A percentile compares a stretch with the other conserved stretches of the same genome.
phyloP scores from a whole-genome alignment of 495 filamentous ascomycete species.

The Lindgomyces ingoldianus region DNA sequence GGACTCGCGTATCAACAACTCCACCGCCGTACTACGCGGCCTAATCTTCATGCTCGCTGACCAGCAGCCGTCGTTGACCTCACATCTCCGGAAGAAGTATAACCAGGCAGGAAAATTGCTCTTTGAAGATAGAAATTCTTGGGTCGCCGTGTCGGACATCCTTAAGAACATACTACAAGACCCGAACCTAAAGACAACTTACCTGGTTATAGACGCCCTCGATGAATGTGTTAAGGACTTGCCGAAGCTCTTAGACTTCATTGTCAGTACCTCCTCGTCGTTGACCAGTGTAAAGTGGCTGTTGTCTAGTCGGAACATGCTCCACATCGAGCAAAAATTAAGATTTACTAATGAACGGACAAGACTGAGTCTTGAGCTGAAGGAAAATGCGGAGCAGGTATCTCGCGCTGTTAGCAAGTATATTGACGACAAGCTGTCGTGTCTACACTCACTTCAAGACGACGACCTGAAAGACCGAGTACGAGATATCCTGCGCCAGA shows the following conservation, averaged over 20 bases:
- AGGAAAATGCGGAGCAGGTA: slow-evolving; percentile 2
- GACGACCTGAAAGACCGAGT: slow-evolving; percentile 1
- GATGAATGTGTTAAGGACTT: background rate
- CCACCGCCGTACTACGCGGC: background rate
- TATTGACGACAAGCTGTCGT: slow-evolving; percentile 10
- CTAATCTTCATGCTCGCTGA: background rate
- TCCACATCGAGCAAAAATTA: slow-evolving; percentile 1
- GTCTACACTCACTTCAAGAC: background rate
- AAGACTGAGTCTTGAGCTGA: slow-evolving; percentile 4
- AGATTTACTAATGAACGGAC: background rate
- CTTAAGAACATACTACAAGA: background rate
- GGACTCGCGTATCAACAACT: background rate
- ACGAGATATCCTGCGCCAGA: background rate
- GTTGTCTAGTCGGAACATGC: background rate
- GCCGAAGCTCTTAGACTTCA: background rate
- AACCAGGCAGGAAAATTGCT: background rate
- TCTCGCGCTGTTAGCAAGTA: background rate
- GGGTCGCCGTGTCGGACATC: background rate
- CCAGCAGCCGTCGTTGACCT: background rate
- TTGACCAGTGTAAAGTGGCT: slow-evolving; percentile 1
- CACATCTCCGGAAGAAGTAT: background rate
- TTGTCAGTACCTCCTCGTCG: background rate
- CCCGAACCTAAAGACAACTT: background rate
- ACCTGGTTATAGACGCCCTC: background rate
- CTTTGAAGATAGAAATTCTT: background rate